Evolutionary conservation across 805 yeast species (phyloP).

Genomic region (Jamesozyma gamospora): DNA sequence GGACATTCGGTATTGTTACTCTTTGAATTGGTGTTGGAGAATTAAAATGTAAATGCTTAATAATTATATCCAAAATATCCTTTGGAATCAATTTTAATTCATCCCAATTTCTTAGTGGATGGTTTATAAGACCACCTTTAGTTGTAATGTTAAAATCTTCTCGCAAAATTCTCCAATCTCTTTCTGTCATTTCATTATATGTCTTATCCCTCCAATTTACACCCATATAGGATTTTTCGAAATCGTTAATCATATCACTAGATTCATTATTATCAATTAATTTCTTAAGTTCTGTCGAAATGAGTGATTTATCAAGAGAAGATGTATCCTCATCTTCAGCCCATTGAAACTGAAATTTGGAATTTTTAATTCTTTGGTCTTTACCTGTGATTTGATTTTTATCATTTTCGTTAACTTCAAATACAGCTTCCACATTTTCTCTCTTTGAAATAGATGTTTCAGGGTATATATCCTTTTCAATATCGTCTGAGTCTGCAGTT

Average conservation of each 20-base stretch:
- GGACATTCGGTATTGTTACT: constrained; percentile 67
- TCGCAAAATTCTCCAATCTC: constrained; percentile 85
- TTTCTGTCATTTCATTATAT: constrained; percentile 51
- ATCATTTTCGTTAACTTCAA: no score
- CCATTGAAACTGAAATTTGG: constrained; percentile 62
- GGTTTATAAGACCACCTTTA: constrained; percentile 31
- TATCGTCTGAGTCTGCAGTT: neutral
- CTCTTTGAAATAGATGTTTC: neutral
- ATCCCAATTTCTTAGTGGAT: constrained; percentile 68
- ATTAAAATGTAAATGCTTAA: constrained; percentile 34
- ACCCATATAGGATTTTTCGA: constrained; percentile 17
- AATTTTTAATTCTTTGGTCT: neutral
- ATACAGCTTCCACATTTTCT: no score
- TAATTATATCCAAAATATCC: constrained; percentile 31
- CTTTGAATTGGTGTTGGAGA: constrained; percentile 89
- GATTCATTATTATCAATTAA: constrained; percentile 6
- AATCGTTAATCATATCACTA: constrained; percentile 2
- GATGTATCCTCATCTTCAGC: constrained; percentile 57
- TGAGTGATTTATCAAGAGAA: constrained; percentile 32
- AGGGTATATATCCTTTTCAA: neutral
- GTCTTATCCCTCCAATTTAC: constrained; percentile 61
- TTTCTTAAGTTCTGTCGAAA: constrained; percentile 21
- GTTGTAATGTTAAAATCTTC: constrained; percentile 65
- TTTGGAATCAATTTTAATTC: constrained; percentile 45
- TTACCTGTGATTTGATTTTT: no score